Base-by-base conservation (phyloP, 805 yeast species). In the Ogataea parapolymorpha region DNA sequence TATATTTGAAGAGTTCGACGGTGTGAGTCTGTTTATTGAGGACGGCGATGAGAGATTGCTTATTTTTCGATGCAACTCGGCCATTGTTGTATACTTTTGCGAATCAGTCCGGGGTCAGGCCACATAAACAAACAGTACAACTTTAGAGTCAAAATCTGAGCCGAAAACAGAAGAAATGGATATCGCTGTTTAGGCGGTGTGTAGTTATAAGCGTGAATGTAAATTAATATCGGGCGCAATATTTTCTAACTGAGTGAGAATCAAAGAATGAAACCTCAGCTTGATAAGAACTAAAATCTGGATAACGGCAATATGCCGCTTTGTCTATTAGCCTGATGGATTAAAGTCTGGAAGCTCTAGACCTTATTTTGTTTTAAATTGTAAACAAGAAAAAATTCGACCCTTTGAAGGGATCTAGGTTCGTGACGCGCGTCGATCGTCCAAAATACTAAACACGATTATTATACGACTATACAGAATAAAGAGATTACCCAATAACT, bases 401-500 rank as follows among this genome's bases (percentile, higher is more conserved):
- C 27, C 27, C 27, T 12, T 25, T 5, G 27, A 25, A 25, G 2
- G 5, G 7, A 25, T 20, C 8, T 7, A 7, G 14, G 16, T 27
- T 27, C 11, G 15, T 9, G 17, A 15, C 15, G 15, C 31, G 31
- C 31, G 15, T 27, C 31, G 17, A 15, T 27, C 17, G 17, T n/a
- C 33, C 28, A 6, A 11, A 15, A 37, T 20, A 26, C 27, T 36
- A 38, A 32, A 38, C 41, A n/a, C 10, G 14, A 24, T 10, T 18
- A 20, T 17, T 16, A 14, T n/a, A 15, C 27, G n/a, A 25, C 26
- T 20, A 12, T 25, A 25, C 13, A 25, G 27, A 11, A 20, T 7
- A 20, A 2, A 12, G 27, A 25, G 14, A 3, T 29, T 28, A 54
- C 11, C 74, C 80, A 42, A 83, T 67, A 46, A 89, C 70, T 63